Base-by-base conservation (phyloP, 768 basidiomycete genomes). In the Podaxis sp. region DNA sequence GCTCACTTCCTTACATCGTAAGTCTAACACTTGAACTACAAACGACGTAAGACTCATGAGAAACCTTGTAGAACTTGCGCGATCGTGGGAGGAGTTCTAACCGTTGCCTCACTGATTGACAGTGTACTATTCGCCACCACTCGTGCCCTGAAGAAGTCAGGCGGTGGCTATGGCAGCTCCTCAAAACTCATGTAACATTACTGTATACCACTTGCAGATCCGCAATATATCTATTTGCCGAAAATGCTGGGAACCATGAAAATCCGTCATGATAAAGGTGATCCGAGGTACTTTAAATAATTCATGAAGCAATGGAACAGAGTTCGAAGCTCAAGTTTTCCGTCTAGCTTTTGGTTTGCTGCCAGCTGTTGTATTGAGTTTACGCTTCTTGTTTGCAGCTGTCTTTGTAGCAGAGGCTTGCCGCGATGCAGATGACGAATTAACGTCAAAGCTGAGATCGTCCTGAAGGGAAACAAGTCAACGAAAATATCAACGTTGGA, bases 1-100 rank as follows among this genome's bases (percentile, higher is more conserved):
- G 96, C 97, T 2, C 97, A 99, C 77, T 99, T 99, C 82, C 78
- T 99, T 28, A 98, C 97, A 49, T 98, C 96, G 92, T 96, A 71
- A 71, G 95, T 83, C 15, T 22, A 22, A 28, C 6, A 22, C 5
- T 28, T 10, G 10, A 3, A 24, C 26, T 4, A 28, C 49, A 24
- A 28, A 4, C 4, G 24, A 26, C 22, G 8, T 7, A 20, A 33
- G 5, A 44, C 41, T 22, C 13, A 50, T 11, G 12, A 13, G 8
- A 50, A 2, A 20, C 46, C n/a, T 24, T 6, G 12, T 11, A 97
- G 95, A 66, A 96, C 95, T 26, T 97, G 95, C 72, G 97, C 97
- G 2, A 98, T 99, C 69, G 89, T 99, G 30, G 97, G 97, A 67
- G 97, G 97, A 68, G 96, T 99, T 3, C 78, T 99, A 64, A 99